Conservation (phyloP, 768 basidiomycete genomes). For the Tulasnella sp. region DNA sequence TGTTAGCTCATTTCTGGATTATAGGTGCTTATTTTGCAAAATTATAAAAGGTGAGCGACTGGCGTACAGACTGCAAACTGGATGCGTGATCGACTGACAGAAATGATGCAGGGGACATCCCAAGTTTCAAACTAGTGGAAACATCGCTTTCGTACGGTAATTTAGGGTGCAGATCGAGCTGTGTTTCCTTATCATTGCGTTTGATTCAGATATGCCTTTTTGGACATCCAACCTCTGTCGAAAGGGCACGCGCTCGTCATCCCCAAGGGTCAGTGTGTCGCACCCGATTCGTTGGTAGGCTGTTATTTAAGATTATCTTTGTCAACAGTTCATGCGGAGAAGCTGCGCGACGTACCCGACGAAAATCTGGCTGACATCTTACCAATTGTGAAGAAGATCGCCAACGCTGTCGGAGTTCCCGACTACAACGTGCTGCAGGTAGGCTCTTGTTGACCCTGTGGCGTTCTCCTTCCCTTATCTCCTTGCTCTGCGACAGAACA, state of each 20-base stretch:
- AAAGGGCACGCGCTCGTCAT: conserved; percentile 87
- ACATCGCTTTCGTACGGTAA: conserved; percentile 57
- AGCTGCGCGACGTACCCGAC: conserved; percentile 40
- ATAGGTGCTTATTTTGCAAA: conserved; percentile 81
- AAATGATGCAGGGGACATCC: conserved; percentile 64
- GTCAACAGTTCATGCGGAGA: conserved; percentile 36
- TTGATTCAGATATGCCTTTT: conserved; percentile 62
- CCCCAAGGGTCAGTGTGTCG: conserved; percentile 66
- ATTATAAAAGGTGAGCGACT: conserved; percentile 67
- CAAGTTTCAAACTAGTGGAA: conserved; percentile 76
- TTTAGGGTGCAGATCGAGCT: background rate
- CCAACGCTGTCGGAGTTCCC: conserved; percentile 29
- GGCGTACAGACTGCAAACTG: background rate
- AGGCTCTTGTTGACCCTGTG: background rate
- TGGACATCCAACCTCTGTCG: conserved; percentile 87
- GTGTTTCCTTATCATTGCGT: background rate
- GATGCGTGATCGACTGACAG: background rate
- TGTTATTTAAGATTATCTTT: no score
- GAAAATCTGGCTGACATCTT: conserved; percentile 35
- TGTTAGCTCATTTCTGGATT: background rate
- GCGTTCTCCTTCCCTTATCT: background rate
- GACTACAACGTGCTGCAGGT: conserved; percentile 41
- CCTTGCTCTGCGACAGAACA: conserved; percentile 32
- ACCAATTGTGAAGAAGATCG: conserved; percentile 35
- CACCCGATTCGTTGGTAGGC: no score